Percentiles rank a stretch among this genome's conserved stretches.
These are phyloP conservation scores for Ziziphus jujuba DNA, from an alignment of 306 rosid genomes.

Conservation along the genomic window DNA sequence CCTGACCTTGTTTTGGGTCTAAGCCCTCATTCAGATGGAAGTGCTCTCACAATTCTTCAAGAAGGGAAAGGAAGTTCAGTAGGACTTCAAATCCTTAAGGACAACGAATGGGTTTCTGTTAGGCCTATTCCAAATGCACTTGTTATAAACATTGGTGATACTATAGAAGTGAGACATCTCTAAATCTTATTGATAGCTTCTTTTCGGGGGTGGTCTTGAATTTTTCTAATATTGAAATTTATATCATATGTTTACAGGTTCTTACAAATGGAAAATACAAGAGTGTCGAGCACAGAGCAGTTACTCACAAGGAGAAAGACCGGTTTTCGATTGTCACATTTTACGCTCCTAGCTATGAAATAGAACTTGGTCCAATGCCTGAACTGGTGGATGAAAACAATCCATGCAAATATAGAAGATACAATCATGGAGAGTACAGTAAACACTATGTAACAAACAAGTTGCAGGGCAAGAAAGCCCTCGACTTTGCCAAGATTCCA, in stretches of 20 bases:
- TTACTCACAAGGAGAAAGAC: constrained; percentile 67
- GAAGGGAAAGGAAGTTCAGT: constrained; percentile 76
- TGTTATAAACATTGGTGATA: constrained; percentile 91
- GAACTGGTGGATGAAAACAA: constrained; percentile 63
- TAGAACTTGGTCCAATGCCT: constrained; percentile 81
- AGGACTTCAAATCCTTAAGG: constrained; percentile 86
- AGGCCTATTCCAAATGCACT: constrained; percentile 83
- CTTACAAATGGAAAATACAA: constrained; percentile 90
- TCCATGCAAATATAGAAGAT: constrained; percentile 72
- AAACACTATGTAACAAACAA: constrained; percentile 83
- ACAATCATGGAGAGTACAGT: constrained; percentile 95
- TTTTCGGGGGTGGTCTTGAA: background rate
- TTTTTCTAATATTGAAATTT: background rate
- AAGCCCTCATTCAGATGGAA: constrained; percentile 98
- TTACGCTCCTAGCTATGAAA: constrained; percentile 88
- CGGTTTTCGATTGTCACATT: constrained; percentile 84
- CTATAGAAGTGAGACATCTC: constrained; percentile 64
- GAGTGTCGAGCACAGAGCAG: constrained; percentile 98
- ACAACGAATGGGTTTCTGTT: constrained; percentile 70
- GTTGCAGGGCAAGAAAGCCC: constrained; percentile 81
- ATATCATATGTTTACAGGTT: constrained; percentile 50
- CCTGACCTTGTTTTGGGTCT: constrained; percentile 98
- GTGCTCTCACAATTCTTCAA: constrained; percentile 92
- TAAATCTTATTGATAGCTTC: background rate
- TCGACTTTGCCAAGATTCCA: constrained; percentile 78